Conservation (phyloP, 2,329 filamentous ascomycete genomes). For the Aspergillus luchuensis region DNA sequence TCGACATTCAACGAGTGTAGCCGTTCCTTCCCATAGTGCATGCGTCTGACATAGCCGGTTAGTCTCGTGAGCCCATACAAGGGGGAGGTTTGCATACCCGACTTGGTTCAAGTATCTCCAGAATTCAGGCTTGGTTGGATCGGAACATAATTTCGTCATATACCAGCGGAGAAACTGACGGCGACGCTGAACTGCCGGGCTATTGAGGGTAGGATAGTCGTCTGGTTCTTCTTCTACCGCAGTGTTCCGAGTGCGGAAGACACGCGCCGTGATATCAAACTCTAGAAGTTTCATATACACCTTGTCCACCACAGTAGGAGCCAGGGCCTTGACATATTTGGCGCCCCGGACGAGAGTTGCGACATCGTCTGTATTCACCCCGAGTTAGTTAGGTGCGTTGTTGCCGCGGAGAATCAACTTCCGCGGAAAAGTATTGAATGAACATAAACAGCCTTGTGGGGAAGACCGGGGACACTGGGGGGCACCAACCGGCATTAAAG, state of each 20-base stretch:
- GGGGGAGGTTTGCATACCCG: conserved; percentile 53
- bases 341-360: conserved; percentile 68
- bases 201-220: conserved; percentile 65
- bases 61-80: neutral
- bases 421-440: neutral
- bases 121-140: conserved; percentile 73
- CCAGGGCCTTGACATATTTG: conserved; percentile 77
- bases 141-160: conserved; percentile 71
- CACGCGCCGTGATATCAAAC: conserved; percentile 79
- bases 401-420: neutral
- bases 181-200: conserved; percentile 72
- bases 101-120: conserved; percentile 86
- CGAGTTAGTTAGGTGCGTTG: neutral
- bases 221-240: conserved; percentile 69
- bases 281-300: conserved; percentile 79
- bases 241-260: conserved; percentile 64
- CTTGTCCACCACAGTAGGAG: conserved; percentile 80
- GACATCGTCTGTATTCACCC: conserved; percentile 62
- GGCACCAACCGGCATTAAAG: conserved; percentile 65
- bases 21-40: conserved; percentile 77
- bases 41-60: conserved; percentile 55
- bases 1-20: conserved; percentile 74
- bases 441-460: neutral
- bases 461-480: neutral
- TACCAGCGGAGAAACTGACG: conserved; percentile 78